These are phyloP conservation scores for Coemansia umbellata DNA, from an alignment of 192 early-diverging fungal species.

Conservation along the genomic window DNA sequence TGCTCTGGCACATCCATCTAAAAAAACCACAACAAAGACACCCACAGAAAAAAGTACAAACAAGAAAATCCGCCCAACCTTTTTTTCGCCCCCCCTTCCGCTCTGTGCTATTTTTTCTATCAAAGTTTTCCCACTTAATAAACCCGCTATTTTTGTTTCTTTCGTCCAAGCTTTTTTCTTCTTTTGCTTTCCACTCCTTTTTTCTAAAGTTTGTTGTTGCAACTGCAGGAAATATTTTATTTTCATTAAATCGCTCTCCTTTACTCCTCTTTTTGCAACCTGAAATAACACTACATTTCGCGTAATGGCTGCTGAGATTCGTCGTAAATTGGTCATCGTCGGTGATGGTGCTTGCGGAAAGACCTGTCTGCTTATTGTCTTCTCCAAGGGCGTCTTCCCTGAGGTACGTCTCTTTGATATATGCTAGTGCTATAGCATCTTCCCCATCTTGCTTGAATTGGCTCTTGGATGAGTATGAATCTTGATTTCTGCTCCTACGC, in stretches of 20 bases:
- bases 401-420: constrained; percentile 60
- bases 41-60: background rate
- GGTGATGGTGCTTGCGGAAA: constrained; percentile 94
- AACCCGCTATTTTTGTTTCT: background rate
- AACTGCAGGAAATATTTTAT: too few relatives aligned
- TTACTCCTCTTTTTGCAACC: constrained; percentile 7
- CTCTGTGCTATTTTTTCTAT: background rate
- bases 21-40: constrained; percentile 2
- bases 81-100: background rate
- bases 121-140: background rate
- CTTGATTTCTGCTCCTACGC: too few relatives aligned
- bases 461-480: too few relatives aligned
- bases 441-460: too few relatives aligned
- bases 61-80: background rate
- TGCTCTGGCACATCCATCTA: too few relatives aligned
- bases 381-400: constrained; percentile 80
- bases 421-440: too few relatives aligned
- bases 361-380: constrained; percentile 84
- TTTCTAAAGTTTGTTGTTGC: too few relatives aligned
- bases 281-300: constrained; percentile 1
- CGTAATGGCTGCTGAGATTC: constrained; percentile 43
- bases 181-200: too few relatives aligned
- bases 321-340: constrained; percentile 83
- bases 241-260: constrained; percentile 3
- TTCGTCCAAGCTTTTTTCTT: background rate